Conservation (phyloP, 2,329 filamentous ascomycete species). For the Talaromyces sp. region DNA sequence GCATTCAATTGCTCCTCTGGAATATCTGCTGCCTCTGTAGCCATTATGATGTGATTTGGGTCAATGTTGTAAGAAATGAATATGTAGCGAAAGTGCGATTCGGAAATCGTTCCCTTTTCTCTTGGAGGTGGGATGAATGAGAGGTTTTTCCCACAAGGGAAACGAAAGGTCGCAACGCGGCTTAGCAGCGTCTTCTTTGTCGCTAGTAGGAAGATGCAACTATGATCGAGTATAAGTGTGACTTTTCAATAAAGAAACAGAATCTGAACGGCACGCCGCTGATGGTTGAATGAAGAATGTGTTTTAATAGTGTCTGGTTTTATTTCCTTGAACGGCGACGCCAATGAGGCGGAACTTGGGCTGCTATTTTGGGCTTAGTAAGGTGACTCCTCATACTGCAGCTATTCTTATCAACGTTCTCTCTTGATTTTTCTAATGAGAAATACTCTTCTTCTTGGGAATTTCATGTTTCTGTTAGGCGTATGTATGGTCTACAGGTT, state of each 20-base stretch:
- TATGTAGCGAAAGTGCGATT: background rate
- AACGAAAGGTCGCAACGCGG: conserved; percentile 4
- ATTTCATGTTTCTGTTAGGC: background rate
- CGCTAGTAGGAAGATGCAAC: background rate
- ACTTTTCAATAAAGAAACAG: background rate
- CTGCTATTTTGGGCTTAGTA: conserved; percentile 30
- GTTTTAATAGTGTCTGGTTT: background rate
- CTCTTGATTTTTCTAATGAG: background rate
- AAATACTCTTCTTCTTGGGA: background rate
- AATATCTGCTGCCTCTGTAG: conserved; percentile 15
- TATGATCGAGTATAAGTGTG: background rate
- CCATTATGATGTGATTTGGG: conserved; percentile 10
- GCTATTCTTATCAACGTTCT: background rate
- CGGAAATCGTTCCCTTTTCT: background rate
- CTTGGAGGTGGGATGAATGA: conserved; percentile 1
- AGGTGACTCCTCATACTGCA: conserved; percentile 18
- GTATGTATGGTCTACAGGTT: background rate
- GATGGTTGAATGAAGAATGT: conserved; percentile 3
- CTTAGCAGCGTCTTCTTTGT: background rate
- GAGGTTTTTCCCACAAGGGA: conserved; percentile 10
- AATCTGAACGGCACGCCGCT: background rate
- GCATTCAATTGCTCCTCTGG: conserved; percentile 34
- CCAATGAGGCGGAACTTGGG: conserved; percentile 24
- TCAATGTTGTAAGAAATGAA: background rate
- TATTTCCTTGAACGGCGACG: conserved; percentile 11